Evolutionary conservation across 2,329 filamentous ascomycete species (phyloP), one percentile per base, ranked within the genome.

Genomic region (Ceratocystis variospora): DNA sequence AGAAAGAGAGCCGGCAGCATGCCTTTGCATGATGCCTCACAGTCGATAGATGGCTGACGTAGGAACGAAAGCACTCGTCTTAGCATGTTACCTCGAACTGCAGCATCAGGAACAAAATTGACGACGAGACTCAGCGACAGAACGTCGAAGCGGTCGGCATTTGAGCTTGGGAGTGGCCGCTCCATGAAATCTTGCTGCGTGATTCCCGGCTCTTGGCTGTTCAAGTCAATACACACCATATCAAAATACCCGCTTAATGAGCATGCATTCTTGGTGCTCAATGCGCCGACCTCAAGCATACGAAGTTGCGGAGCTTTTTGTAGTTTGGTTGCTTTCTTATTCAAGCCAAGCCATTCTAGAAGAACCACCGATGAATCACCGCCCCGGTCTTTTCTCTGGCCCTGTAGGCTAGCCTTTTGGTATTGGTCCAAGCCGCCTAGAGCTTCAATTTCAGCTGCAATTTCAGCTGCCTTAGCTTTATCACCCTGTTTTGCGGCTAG

Each of bases 101-200:
- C 76, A 2, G 90, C 82, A 70, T 92, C 86, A 0, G 93, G 89
- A 2, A 97, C 92, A 73, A 91, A 99, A 75, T 99, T 99, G 69
- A 99, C 80, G 4, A 99, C 94, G 64, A 99, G 78, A 7, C 91
- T 96, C 28, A 99, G 79, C 62, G 91, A 96, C 72, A 99, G 87
- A 63, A 97, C 83, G 73, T 99, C 90, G 73, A 97, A 97, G 25
- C 79, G 79, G 50, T 91, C 85, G 0, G 77, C 74, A 5, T 81
- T 78, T 25, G 80, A 74, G 4, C 73, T 73, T 0, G 93, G 93
- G 2, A 93, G 75, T 0, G 91, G 89, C 31, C 91, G 82, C 70
- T 90, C 78, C 92, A 99, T 96, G 72, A 99, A 97, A 74, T 99
- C 90, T 73, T 96, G 90, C 74, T 95, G 85, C 67, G 86, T 73